Evolutionary conservation across 495 filamentous ascomycete genomes (phyloP).

Genomic region (Tetracladium setigerum): DNA sequence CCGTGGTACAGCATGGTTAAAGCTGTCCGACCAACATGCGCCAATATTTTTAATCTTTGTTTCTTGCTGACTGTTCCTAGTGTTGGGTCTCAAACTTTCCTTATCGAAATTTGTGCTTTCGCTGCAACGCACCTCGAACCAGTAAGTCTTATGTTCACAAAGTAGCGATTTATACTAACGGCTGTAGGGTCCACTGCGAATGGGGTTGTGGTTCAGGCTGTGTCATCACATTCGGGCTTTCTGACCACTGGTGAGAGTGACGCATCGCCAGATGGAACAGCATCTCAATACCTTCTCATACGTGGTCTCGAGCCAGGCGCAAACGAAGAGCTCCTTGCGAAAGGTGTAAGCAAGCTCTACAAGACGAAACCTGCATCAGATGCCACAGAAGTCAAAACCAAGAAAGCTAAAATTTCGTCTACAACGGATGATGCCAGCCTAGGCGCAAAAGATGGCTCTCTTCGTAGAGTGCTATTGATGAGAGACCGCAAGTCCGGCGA

Average conservation of each 20-base stretch:
- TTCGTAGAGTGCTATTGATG: slow-evolving; percentile 73
- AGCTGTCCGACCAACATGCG: too few species aligned
- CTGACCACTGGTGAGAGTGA: slow-evolving; percentile 74
- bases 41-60: too few species aligned
- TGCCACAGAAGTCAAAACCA: slow-evolving; percentile 21
- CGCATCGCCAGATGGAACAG: slow-evolving; percentile 61
- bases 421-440: slow-evolving; percentile 65
- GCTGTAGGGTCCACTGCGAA: slow-evolving; percentile 21
- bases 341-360: slow-evolving; percentile 73
- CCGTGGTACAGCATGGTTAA: too few species aligned
- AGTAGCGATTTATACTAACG: slow-evolving; percentile 1
- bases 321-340: slow-evolving; percentile 70
- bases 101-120: slow-evolving; percentile 60
- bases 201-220: slow-evolving; percentile 16
- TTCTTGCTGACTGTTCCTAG: slow-evolving; percentile 33
- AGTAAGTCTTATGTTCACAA: slow-evolving; percentile 38
- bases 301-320: slow-evolving; percentile 67
- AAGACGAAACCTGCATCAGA: slow-evolving; percentile 40
- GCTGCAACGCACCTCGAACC: slow-evolving; percentile 62
- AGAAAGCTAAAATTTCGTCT: slow-evolving; percentile 63
- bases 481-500: slow-evolving; percentile 67
- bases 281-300: slow-evolving; percentile 77
- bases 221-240: slow-evolving; percentile 26
- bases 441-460: slow-evolving; percentile 68
- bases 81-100: slow-evolving; percentile 68